Evolutionary conservation across 805 yeast species (phyloP).

Genomic region (Limtongozyma cylindracea): DNA sequence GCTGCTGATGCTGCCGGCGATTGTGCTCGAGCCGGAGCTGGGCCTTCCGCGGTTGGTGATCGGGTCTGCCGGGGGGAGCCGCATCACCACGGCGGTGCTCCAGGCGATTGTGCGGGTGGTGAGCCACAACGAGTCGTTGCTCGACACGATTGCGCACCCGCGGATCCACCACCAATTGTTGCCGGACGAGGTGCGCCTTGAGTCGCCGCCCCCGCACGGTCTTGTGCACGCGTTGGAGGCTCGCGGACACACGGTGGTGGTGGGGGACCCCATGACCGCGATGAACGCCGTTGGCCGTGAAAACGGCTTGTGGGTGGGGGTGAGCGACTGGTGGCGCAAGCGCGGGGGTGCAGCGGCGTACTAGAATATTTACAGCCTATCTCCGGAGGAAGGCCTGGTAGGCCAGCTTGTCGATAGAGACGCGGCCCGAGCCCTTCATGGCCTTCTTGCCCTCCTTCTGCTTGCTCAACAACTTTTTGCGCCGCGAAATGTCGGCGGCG

Average conservation of each 20-base stretch:
- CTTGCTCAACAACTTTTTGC: conserved; percentile 65
- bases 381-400: conserved; percentile 58
- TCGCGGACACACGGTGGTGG: too few relatives aligned
- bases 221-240: too few relatives aligned
- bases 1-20: conserved; percentile 61
- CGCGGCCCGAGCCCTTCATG: conserved; percentile 58
- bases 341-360: too few relatives aligned
- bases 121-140: conserved; percentile 26
- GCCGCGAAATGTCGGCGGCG: conserved; percentile 78
- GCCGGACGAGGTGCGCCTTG: conserved; percentile 31
- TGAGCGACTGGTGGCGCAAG: conserved; percentile 3
- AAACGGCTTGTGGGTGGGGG: conserved; percentile 11
- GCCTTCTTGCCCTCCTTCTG: conserved; percentile 88
- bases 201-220: too few relatives aligned
- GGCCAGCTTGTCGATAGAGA: conserved; percentile 61
- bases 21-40: conserved; percentile 26
- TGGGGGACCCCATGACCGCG: conserved; percentile 27
- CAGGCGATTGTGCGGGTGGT: conserved; percentile 53
- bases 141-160: conserved; percentile 56
- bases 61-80: conserved; percentile 90
- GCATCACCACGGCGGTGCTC: conserved; percentile 62
- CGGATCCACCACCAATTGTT: conserved; percentile 75
- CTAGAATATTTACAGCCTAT: too few relatives aligned
- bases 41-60: too few relatives aligned
- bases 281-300: conserved; percentile 11